Evolutionary conservation across 2,329 filamentous ascomycete species (phyloP).

Genomic region (Talaromyces sp.): DNA sequence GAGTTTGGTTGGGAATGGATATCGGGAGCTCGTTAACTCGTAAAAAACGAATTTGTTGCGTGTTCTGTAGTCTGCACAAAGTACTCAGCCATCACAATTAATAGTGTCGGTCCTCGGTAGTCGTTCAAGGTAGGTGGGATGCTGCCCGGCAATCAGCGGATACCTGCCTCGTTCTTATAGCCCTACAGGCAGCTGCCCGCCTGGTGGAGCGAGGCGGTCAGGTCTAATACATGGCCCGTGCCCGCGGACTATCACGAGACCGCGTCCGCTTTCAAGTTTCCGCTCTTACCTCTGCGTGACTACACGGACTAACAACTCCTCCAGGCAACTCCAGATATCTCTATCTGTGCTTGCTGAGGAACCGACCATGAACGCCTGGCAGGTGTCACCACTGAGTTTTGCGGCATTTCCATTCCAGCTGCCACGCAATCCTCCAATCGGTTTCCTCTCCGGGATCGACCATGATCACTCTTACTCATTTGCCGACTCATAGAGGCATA

Average conservation of each 20-base stretch:
- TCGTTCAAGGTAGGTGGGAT: background rate
- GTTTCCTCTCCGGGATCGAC: background rate
- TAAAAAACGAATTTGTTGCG: background rate
- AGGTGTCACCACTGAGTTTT: constrained; percentile 2
- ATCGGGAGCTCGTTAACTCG: background rate
- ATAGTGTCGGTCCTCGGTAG: background rate
- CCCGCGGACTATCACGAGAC: background rate
- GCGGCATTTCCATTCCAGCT: constrained; percentile 7
- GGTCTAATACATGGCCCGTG: background rate
- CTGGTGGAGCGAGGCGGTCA: background rate
- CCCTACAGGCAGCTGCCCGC: background rate
- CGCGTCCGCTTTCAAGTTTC: background rate
- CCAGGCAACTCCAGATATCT: background rate
- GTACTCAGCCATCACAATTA: background rate
- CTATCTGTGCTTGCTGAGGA: background rate
- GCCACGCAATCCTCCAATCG: constrained; percentile 1
- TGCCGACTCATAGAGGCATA: constrained; percentile 9
- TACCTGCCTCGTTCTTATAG: background rate
- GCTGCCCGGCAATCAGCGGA: background rate
- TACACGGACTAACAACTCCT: background rate
- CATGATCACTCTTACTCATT: constrained; percentile 3
- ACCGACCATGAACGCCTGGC: constrained; percentile 3
- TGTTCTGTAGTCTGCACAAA: background rate
- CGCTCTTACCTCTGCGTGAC: background rate
- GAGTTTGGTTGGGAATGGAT: background rate